phyloP scores from a whole-genome alignment of 116 monocot species.

The Zostera marina region DNA sequence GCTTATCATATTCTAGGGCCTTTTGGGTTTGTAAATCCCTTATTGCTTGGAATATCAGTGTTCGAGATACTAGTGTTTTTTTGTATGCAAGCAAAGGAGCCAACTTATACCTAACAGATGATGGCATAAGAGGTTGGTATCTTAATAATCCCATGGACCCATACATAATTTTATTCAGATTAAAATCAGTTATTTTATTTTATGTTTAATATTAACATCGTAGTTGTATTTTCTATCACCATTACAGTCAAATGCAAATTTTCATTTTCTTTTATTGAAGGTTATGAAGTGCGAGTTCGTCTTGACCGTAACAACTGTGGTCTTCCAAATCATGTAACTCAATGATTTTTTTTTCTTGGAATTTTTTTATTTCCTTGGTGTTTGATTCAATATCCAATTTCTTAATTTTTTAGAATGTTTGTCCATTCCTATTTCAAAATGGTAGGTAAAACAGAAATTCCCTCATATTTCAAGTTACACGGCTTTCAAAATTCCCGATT shows the following conservation, averaged over 20 bases:
- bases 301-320: slow-evolving; percentile 39
- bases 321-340: slow-evolving; percentile 46
- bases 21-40: slow-evolving; percentile 50
- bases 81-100: slow-evolving; percentile 47
- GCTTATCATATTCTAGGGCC: slow-evolving; percentile 41
- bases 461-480: slow-evolving; percentile 53
- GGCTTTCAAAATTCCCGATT: slow-evolving; percentile 42
- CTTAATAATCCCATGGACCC: neutral
- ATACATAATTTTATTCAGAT: neutral
- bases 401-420: neutral
- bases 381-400: neutral
- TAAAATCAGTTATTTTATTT: neutral
- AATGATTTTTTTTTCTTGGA: neutral
- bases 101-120: slow-evolving; percentile 18
- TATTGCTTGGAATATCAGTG: slow-evolving; percentile 54
- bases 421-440: neutral
- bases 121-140: slow-evolving; percentile 37
- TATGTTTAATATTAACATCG: neutral
- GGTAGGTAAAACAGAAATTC: slow-evolving; percentile 58
- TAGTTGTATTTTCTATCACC: neutral
- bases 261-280: slow-evolving; percentile 19
- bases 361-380: neutral
- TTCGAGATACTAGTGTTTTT: slow-evolving; percentile 26
- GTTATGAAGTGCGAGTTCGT: slow-evolving; percentile 48
- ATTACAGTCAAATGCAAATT: neutral